phyloP scores from a whole-genome alignment of 768 basidiomycete genomes.

The Lentinula aciculospora region DNA sequence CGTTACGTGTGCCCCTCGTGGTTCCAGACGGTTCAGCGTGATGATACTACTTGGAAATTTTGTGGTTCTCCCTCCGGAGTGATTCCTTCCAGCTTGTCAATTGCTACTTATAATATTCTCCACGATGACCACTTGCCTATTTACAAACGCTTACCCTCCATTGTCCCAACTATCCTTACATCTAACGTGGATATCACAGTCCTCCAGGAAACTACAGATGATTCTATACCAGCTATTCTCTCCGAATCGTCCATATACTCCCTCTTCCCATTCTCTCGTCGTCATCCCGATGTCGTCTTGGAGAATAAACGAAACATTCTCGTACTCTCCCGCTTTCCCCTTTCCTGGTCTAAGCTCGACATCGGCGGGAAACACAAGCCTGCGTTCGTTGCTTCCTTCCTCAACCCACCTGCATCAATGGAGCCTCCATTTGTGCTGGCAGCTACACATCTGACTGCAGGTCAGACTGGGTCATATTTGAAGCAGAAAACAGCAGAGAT shows the following conservation, averaged over 20 bases:
- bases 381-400: slow-evolving; percentile 8
- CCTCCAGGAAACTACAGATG: slow-evolving; percentile 17
- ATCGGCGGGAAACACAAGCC: slow-evolving; percentile 14
- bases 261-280: slow-evolving; percentile 9
- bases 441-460: slow-evolving; percentile 15
- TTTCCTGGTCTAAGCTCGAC: slow-evolving; percentile 9
- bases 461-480: slow-evolving; percentile 5
- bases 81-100: background rate
- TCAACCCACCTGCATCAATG: background rate
- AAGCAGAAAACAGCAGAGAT: slow-evolving; percentile 13
- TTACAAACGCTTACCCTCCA: background rate
- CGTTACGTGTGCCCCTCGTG: background rate
- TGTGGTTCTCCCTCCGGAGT: background rate
- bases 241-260: background rate
- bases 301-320: slow-evolving; percentile 15
- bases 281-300: slow-evolving; percentile 8
- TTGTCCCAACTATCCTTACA: slow-evolving; percentile 10
- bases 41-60: slow-evolving; percentile 4
- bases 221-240: slow-evolving; percentile 7
- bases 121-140: slow-evolving; percentile 12
- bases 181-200: slow-evolving; percentile 13
- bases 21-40: slow-evolving; percentile 6
- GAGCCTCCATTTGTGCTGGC: slow-evolving; percentile 9
- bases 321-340: slow-evolving; percentile 10
- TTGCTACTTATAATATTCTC: slow-evolving; percentile 17